phyloP scores from a whole-genome alignment of 2,329 filamentous ascomycete species.

The Trichoderma sp. region DNA sequence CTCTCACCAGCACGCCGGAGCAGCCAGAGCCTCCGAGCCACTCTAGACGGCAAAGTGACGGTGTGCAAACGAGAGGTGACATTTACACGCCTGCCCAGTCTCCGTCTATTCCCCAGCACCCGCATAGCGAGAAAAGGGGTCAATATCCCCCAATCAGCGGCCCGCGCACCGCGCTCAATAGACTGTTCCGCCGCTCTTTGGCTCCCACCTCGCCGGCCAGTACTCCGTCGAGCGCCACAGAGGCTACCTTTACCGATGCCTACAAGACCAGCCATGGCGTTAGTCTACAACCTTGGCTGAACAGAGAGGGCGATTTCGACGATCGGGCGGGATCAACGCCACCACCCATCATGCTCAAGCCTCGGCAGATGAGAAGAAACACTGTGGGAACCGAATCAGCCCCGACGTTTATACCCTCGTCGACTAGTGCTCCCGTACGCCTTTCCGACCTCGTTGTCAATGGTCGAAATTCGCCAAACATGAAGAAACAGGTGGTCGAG shows the following conservation, averaged over 20 bases:
- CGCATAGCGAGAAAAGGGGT: slow-evolving; percentile 33
- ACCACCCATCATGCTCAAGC: slow-evolving; percentile 53
- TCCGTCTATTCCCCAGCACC: slow-evolving; percentile 21
- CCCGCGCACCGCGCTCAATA: slow-evolving; percentile 45
- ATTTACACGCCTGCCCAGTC: slow-evolving; percentile 28
- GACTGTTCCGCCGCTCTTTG: slow-evolving; percentile 50
- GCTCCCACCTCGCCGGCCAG: slow-evolving; percentile 33
- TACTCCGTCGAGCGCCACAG: slow-evolving; percentile 6
- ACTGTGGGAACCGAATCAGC: slow-evolving; percentile 25
- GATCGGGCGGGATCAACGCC: slow-evolving; percentile 51
- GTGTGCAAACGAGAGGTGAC: slow-evolving; percentile 28
- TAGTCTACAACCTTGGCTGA: slow-evolving; percentile 40
- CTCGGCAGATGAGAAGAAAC: slow-evolving; percentile 31
- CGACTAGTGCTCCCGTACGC: slow-evolving; percentile 17
- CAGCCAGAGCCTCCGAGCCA: slow-evolving; percentile 20
- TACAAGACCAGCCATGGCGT: slow-evolving; percentile 21
- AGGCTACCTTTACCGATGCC: slow-evolving; percentile 20
- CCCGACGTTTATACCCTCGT: slow-evolving; percentile 22
- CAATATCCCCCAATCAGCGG: slow-evolving; percentile 51
- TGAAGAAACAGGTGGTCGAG: background rate
- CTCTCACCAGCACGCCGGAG: slow-evolving; percentile 25
- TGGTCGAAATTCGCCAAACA: background rate
- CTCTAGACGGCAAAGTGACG: slow-evolving; percentile 31
- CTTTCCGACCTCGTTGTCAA: background rate
- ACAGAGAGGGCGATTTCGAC: slow-evolving; percentile 40